These are phyloP conservation scores for Conoideocrella luteorostrata DNA, from an alignment of 2,329 filamentous ascomycete genomes.

Conservation along the genomic window DNA sequence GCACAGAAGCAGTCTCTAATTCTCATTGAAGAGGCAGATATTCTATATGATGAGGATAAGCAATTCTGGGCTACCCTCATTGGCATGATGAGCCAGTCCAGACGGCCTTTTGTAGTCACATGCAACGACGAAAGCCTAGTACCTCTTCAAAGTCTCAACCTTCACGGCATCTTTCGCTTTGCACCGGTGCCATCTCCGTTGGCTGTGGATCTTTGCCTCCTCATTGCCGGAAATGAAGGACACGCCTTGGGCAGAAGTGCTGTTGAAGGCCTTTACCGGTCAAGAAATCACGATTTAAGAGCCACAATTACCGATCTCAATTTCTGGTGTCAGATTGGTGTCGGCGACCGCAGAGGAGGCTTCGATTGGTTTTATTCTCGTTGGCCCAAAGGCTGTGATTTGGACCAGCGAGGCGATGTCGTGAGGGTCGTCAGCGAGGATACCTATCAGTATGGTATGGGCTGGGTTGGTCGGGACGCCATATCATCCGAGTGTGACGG, in stretches of 20 bases:
- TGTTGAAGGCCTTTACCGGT: slow-evolving; percentile 63
- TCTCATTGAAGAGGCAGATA: slow-evolving; percentile 85
- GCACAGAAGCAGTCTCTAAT: slow-evolving; percentile 90
- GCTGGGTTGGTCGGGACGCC: slow-evolving; percentile 61
- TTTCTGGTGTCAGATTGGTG: slow-evolving; percentile 94
- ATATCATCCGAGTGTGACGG: slow-evolving; percentile 27
- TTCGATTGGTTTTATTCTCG: slow-evolving; percentile 83
- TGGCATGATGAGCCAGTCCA: slow-evolving; percentile 73
- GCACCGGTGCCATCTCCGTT: slow-evolving; percentile 57
- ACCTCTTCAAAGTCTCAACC: slow-evolving; percentile 63
- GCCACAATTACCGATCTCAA: slow-evolving; percentile 78
- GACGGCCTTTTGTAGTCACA: slow-evolving; percentile 87
- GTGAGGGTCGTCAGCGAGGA: slow-evolving; percentile 74
- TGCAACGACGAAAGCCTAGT: slow-evolving; percentile 89
- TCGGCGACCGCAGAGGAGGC: slow-evolving; percentile 82
- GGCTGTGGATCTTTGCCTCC: slow-evolving; percentile 72
- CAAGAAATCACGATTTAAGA: slow-evolving; percentile 66
- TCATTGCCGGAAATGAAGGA: slow-evolving; percentile 82
- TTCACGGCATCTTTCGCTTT: slow-evolving; percentile 82
- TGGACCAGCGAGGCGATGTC: slow-evolving; percentile 59
- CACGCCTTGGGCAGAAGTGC: slow-evolving; percentile 66
- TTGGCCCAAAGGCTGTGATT: slow-evolving; percentile 66
- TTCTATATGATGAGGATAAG: slow-evolving; percentile 92
- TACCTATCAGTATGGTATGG: slow-evolving; percentile 75
- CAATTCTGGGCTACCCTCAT: slow-evolving; percentile 86